Evolutionary conservation across 306 rosid species (phyloP).

Genomic region (Prinsepia uniflora): DNA sequence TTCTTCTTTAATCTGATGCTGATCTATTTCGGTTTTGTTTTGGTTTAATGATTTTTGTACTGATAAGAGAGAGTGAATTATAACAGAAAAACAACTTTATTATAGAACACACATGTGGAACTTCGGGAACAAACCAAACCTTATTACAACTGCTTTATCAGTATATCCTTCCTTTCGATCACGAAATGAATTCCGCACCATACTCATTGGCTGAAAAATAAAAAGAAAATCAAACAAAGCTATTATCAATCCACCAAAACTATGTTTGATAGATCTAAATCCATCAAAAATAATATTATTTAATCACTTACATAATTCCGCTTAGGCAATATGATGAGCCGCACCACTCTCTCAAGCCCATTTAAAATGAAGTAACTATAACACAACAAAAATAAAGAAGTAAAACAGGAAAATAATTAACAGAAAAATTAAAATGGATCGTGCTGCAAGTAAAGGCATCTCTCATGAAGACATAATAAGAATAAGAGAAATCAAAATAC

Average conservation of each 20-base stretch:
- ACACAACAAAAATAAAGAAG: slow-evolving; percentile 8
- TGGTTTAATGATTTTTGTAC: background rate
- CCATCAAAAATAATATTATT: background rate
- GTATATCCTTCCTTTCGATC: slow-evolving; percentile 88
- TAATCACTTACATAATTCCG: slow-evolving; percentile 69
- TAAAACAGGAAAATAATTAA: slow-evolving; percentile 16
- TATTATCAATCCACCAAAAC: background rate
- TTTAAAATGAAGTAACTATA: slow-evolving; percentile 82
- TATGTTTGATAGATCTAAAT: background rate
- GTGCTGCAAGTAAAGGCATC: background rate
- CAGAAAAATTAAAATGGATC: background rate
- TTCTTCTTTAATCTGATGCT: background rate
- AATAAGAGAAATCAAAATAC: slow-evolving; percentile 33
- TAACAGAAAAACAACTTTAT: background rate
- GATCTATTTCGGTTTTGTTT: background rate
- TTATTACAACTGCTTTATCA: slow-evolving; percentile 80
- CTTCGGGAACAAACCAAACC: slow-evolving; percentile 51
- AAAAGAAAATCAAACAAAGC: background rate
- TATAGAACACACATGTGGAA: background rate
- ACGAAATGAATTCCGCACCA: slow-evolving; percentile 73
- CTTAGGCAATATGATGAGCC: slow-evolving; percentile 77
- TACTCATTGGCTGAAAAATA: slow-evolving; percentile 72
- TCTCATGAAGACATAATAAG: background rate
- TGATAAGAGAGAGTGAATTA: background rate
- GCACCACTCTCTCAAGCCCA: slow-evolving; percentile 90